These are phyloP conservation scores for Scutellaria baicalensis DNA, from an alignment of 257 asterid species.

Conservation along the genomic window DNA sequence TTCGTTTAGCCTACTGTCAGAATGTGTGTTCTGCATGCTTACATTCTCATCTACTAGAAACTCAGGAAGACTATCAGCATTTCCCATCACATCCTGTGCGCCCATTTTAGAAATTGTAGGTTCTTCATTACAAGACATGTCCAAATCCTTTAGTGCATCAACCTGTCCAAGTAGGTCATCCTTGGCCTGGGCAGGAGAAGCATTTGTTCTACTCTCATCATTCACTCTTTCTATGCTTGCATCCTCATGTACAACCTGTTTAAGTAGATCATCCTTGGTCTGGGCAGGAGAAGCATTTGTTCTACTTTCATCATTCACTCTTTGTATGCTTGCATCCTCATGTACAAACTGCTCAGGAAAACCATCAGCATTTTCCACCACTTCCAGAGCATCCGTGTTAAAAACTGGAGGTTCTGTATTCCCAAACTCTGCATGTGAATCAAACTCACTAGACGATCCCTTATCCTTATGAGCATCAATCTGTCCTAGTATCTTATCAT, in stretches of 20 bases:
- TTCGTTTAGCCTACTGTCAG: constrained; percentile 23
- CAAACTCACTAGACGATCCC: constrained; percentile 28
- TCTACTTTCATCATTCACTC: not conserved
- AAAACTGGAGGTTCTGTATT: constrained; percentile 19
- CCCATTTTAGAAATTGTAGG: constrained; percentile 19
- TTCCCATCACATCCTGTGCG: constrained; percentile 8
- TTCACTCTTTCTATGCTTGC: constrained; percentile 14
- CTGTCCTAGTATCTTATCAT: constrained; percentile 26
- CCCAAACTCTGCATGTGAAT: constrained; percentile 24
- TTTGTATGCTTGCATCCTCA: constrained; percentile 25
- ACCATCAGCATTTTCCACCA: constrained; percentile 14
- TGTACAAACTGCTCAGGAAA: constrained; percentile 19
- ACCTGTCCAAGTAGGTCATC: constrained; percentile 28
- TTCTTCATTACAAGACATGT: constrained; percentile 18
- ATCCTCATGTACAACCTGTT: constrained; percentile 24
- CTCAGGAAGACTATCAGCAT: constrained; percentile 20
- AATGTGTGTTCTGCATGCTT: constrained; percentile 9
- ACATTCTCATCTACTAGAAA: constrained; percentile 23
- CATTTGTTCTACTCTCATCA: constrained; percentile 11
- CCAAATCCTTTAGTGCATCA: constrained; percentile 19
- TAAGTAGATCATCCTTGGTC: constrained; percentile 25
- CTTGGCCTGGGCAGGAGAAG: constrained; percentile 20
- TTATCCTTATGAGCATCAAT: constrained; percentile 24
- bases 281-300: constrained; percentile 21
- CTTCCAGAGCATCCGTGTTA: constrained; percentile 21